Conservation (phyloP, 306 rosid species). For the Neltuma alba region DNA sequence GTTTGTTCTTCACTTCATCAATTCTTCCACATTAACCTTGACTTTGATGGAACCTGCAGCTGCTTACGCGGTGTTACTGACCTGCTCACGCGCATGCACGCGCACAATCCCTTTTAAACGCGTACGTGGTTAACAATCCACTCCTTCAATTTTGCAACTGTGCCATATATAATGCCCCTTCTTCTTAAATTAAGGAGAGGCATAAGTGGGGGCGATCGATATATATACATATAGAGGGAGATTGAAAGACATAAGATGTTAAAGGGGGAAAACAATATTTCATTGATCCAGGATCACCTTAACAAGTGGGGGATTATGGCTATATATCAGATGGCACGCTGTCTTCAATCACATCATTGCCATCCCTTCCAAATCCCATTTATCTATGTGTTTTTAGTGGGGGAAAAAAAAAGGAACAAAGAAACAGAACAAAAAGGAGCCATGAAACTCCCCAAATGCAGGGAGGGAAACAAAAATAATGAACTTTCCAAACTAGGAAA, state of each 20-base stretch:
- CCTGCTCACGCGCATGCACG: not conserved
- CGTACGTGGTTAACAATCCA: not conserved
- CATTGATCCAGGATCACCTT: slow-evolving; percentile 31
- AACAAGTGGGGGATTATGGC: slow-evolving; percentile 17
- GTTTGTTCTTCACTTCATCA: not conserved
- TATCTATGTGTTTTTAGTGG: slow-evolving; percentile 29
- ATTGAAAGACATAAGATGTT: not conserved
- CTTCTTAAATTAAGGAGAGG: not conserved
- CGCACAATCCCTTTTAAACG: too few species aligned
- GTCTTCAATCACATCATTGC: slow-evolving; percentile 21
- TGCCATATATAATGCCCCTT: not conserved
- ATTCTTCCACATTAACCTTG: not conserved
- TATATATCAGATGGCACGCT: slow-evolving; percentile 27
- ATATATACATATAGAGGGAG: not conserved
- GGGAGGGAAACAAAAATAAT: slow-evolving; percentile 54
- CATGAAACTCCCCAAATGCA: slow-evolving; percentile 50
- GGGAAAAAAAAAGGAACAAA: slow-evolving; percentile 8
- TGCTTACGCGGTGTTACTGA: not conserved
- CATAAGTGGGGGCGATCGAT: not conserved
- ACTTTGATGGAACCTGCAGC: not conserved
- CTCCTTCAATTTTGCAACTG: not conserved
- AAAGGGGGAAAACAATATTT: not conserved
- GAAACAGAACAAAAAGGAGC: slow-evolving; percentile 6
- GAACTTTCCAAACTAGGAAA: slow-evolving; percentile 35
- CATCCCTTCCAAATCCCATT: slow-evolving; percentile 38